A percentile compares a stretch with the other conserved stretches of the same genome.
These are phyloP conservation scores for Lasiosphaeria hispida DNA, from an alignment of 495 filamentous ascomycete genomes.

Conservation along the genomic window DNA sequence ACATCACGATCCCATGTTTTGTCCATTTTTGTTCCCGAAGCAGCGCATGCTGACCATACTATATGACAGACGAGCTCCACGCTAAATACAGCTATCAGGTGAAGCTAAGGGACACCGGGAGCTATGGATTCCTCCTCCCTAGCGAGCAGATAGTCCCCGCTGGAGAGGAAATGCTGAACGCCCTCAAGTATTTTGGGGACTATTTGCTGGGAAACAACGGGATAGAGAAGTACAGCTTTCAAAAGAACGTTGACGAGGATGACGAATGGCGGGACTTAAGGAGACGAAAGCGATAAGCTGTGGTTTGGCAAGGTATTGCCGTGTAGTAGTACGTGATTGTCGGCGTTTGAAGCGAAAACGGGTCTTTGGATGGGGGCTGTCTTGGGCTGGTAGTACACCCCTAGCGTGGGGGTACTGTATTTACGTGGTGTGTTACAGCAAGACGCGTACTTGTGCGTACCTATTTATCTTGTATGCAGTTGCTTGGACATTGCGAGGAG, in stretches of 20 bases:
- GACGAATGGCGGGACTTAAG: conserved; percentile 23
- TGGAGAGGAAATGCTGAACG: conserved; percentile 79
- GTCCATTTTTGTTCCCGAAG: neutral
- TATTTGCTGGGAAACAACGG: conserved; percentile 67
- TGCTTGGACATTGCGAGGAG: too few relatives aligned
- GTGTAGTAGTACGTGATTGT: neutral
- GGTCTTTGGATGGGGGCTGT: too few relatives aligned
- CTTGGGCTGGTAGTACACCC: too few relatives aligned
- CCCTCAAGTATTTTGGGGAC: conserved; percentile 75
- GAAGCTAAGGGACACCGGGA: conserved; percentile 90
- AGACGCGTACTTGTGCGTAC: too few relatives aligned
- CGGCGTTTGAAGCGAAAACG: neutral
- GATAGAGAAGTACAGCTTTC: conserved; percentile 42
- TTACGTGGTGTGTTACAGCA: too few relatives aligned
- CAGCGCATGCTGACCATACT: conserved; percentile 2
- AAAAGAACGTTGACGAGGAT: conserved; percentile 1
- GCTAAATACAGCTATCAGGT: conserved; percentile 91
- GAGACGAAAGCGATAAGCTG: conserved; percentile 18
- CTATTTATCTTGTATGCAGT: too few relatives aligned
- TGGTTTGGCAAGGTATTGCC: neutral
- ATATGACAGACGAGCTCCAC: conserved; percentile 57
- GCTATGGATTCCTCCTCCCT: conserved; percentile 88
- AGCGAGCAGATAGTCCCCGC: conserved; percentile 85
- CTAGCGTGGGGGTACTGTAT: too few relatives aligned
- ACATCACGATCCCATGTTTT: neutral